Evolutionary conservation across 2,329 filamentous ascomycete species (phyloP), one percentile per base, ranked within the genome.

Genomic region (Cladobotryum protrusum): DNA sequence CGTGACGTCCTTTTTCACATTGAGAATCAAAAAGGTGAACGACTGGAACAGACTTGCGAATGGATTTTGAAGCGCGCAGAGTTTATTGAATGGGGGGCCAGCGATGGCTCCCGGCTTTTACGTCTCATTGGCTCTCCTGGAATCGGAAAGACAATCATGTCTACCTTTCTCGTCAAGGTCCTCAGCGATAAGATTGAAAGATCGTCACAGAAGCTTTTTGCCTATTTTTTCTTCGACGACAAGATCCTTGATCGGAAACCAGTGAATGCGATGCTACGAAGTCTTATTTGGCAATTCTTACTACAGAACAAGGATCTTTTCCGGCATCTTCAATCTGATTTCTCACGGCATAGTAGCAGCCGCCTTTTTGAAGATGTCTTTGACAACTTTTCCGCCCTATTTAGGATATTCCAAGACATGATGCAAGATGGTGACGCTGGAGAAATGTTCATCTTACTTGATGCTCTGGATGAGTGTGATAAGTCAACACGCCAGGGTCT

Each of bases 261-360:
- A 14, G 45, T 48, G 34, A 49, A 34, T 17, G 45, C 52, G 2
- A 24, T 54, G 12, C 39, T 54, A 15, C 52, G 48, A 45, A 54
- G 52, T 45, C 42, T 54, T 20, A 54, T 54, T 17, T 54, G 52
- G 52, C 52, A 54, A 37, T 15, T 54, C 13, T 29, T 54, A 32
- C 52, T 51, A n/a, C 52, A 54, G 33, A 45, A 45, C 35, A 43
- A 45, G 24, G 44, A 48, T 15, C 48, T 54, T 39, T 54, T 51
- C 45, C 45, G 12, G 14, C 43, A 54, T 19, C 14, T 52, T 5
- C 12, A 17, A 33, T 17, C 46, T 20, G 37, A 51, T 7, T 41
- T 45, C n/a, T 20, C 46, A 17, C 43, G 39, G 6, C 42, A 51
- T 5, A 36, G 24, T 9, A 9, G 6, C 11, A 29, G 24, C 11